Evolutionary conservation across 2,329 filamentous ascomycete genomes (phyloP).

Genomic region (Cercospora citrullina): DNA sequence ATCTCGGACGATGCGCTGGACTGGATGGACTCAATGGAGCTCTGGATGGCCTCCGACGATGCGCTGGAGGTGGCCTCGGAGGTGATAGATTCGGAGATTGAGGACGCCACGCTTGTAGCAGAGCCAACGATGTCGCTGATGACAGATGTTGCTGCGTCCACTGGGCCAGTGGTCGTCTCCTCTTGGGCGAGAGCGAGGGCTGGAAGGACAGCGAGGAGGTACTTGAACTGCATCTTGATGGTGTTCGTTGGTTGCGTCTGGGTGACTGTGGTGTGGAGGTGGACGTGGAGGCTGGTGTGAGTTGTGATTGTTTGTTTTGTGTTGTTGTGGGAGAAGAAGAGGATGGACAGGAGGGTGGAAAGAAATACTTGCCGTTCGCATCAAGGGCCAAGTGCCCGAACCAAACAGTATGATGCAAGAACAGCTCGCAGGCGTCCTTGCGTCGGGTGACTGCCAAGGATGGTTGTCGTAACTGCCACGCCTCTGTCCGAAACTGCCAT

Average conservation of each 20-base stretch:
- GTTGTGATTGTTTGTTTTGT: neutral
- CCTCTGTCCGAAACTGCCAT: conserved; percentile 4
- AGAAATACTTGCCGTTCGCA: conserved; percentile 2
- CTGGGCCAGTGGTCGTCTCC: neutral
- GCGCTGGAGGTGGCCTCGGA: neutral
- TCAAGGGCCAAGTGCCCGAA: neutral
- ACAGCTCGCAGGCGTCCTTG: neutral
- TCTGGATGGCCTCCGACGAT: neutral
- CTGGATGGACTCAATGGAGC: conserved; percentile 5
- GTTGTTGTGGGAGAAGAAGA: neutral
- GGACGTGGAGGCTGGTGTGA: neutral
- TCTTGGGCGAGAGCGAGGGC: conserved; percentile 1
- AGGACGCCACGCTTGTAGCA: conserved; percentile 1
- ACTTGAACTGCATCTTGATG: conserved; percentile 13
- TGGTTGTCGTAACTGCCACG: conserved; percentile 3
- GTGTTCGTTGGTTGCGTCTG: neutral
- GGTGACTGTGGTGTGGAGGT: neutral
- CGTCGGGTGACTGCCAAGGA: conserved; percentile 1
- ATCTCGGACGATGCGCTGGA: neutral
- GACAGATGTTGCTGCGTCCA: neutral
- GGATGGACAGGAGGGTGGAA: neutral
- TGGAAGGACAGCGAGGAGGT: conserved; percentile 3
- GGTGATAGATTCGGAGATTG: neutral
- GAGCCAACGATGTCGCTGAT: neutral
- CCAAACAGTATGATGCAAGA: conserved; percentile 5